A percentile compares a stretch with the other conserved stretches of the same genome.
Conservation (phyloP, 2,329 filamentous ascomycete genomes). For the Septoria petroselini region DNA sequence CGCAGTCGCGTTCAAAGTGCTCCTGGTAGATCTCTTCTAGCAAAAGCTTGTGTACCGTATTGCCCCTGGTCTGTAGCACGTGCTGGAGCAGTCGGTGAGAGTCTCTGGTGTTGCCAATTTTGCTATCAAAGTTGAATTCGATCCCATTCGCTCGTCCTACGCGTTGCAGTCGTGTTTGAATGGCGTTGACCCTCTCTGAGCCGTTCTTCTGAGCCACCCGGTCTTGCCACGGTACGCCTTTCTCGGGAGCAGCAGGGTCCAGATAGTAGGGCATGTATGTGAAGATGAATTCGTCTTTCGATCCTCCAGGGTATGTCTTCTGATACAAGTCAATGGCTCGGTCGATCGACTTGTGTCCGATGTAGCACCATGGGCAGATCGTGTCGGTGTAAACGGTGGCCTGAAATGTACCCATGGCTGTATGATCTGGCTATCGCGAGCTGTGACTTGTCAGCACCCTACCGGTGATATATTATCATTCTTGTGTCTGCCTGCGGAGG, state of each 20-base stretch:
- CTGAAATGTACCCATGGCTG: slow-evolving; percentile 20
- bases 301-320: slow-evolving; percentile 42
- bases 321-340: slow-evolving; percentile 41
- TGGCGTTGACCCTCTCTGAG: slow-evolving; percentile 31
- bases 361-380: slow-evolving; percentile 38
- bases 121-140: slow-evolving; percentile 37
- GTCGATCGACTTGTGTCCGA: slow-evolving; percentile 42
- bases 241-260: slow-evolving; percentile 2
- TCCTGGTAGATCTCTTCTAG: slow-evolving; percentile 34
- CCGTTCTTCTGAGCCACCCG: slow-evolving; percentile 24
- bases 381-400: slow-evolving; percentile 29
- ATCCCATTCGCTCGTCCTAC: slow-evolving; percentile 39
- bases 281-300: slow-evolving; percentile 38
- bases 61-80: slow-evolving; percentile 17
- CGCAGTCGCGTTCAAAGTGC: slow-evolving; percentile 36
- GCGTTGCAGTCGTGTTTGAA: slow-evolving; percentile 31
- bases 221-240: slow-evolving; percentile 15
- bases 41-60: slow-evolving; percentile 21
- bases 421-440: too few relatives aligned
- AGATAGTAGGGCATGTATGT: slow-evolving; percentile 42
- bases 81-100: slow-evolving; percentile 40
- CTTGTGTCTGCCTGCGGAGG: too few relatives aligned
- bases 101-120: slow-evolving; percentile 38
- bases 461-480: too few relatives aligned
- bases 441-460: too few relatives aligned